These are phyloP conservation scores for Metarhizium robertsii DNA, from an alignment of 2,329 filamentous ascomycete species.

Conservation along the genomic window DNA sequence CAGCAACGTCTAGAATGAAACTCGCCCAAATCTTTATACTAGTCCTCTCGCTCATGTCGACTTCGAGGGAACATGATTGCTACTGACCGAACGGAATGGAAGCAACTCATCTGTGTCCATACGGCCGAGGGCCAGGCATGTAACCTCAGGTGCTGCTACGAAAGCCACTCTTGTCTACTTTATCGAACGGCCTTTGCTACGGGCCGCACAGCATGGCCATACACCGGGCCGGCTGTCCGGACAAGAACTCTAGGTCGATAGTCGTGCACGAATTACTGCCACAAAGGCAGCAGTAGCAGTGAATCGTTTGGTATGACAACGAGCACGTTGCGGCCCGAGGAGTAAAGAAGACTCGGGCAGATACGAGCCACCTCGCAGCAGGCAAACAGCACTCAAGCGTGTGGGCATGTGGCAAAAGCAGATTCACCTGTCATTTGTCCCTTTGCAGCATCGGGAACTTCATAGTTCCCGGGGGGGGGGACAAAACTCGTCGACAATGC, in stretches of 20 bases:
- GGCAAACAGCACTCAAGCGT: not conserved
- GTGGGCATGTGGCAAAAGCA: not conserved
- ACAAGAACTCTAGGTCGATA: not conserved
- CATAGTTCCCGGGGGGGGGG: not conserved
- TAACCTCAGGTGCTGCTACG: not conserved
- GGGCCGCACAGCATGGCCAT: not conserved
- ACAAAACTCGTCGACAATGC: not conserved
- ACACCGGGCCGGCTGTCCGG: not conserved
- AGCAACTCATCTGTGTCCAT: not conserved
- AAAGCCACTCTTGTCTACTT: not conserved
- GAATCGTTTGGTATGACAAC: not conserved
- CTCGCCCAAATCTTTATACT: no score
- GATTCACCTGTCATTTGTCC: not conserved
- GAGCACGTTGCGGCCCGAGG: not conserved
- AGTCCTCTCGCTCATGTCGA: not conserved
- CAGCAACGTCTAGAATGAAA: no score
- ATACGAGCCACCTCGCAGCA: not conserved
- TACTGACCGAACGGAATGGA: not conserved
- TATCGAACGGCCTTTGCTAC: constrained; percentile 2
- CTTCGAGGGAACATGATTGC: not conserved
- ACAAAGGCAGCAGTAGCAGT: not conserved
- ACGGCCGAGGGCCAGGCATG: not conserved
- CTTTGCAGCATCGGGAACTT: not conserved
- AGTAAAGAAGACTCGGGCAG: not conserved
- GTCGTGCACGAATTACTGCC: constrained; percentile 1